A percentile compares a stretch with the other conserved stretches of the same genome.
phyloP scores from a whole-genome alignment of 352 stramenopile genomes.

The Pythium sp. region DNA sequence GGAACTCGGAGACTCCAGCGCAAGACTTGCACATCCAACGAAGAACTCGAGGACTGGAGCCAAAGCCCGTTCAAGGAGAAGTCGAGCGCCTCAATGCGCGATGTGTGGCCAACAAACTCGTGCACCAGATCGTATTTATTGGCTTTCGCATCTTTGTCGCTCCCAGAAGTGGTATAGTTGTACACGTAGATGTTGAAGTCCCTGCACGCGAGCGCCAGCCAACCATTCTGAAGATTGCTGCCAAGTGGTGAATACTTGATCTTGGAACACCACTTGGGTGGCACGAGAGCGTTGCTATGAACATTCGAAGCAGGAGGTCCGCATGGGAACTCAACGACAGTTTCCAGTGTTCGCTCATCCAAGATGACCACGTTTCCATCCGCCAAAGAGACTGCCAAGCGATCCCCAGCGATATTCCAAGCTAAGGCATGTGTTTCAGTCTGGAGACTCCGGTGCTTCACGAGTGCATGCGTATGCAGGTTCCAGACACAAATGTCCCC shows the following conservation, averaged over 20 bases:
- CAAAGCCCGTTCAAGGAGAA: slow-evolving; percentile 58
- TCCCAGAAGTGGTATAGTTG: slow-evolving; percentile 3
- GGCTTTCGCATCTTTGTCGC: not conserved
- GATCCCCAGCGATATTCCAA: slow-evolving; percentile 36
- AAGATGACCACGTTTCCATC: slow-evolving; percentile 43
- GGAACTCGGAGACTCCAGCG: slow-evolving; percentile 51
- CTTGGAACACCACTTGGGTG: slow-evolving; percentile 47
- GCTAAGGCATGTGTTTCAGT: slow-evolving; percentile 22
- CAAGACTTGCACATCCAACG: slow-evolving; percentile 56
- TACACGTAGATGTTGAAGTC: slow-evolving; percentile 84
- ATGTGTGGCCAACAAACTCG: slow-evolving; percentile 64
- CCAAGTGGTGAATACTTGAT: slow-evolving; percentile 46
- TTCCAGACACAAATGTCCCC: slow-evolving; percentile 40
- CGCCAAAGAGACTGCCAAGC: slow-evolving; percentile 40
- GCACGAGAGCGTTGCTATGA: slow-evolving; percentile 6
- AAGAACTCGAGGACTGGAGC: slow-evolving; percentile 62
- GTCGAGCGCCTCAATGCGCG: slow-evolving; percentile 60
- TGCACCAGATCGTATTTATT: slow-evolving; percentile 44
- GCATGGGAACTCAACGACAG: slow-evolving; percentile 24
- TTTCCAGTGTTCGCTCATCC: slow-evolving; percentile 24
- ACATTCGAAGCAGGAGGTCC: slow-evolving; percentile 4
- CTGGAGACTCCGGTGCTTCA: slow-evolving; percentile 21
- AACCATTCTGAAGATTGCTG: slow-evolving; percentile 12
- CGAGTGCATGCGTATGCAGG: slow-evolving; percentile 32
- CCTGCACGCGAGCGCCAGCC: slow-evolving; percentile 48